Base-by-base conservation (phyloP, 2,329 filamentous ascomycete genomes). In the Lizonia empirigonia region DNA sequence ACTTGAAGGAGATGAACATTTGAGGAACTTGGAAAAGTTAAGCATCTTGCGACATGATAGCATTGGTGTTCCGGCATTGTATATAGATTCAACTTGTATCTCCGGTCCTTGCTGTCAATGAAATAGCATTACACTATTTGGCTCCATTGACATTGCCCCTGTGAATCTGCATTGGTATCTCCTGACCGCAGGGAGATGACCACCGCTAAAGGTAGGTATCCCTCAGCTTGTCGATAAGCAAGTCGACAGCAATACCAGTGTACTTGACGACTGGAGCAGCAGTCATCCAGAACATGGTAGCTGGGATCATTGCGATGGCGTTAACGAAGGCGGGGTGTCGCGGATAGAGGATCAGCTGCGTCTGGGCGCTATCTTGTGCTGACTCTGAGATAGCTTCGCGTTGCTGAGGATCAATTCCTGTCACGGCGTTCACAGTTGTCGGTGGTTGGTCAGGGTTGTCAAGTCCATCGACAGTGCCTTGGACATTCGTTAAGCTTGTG, bases 1-100 rank as follows among this genome's bases (percentile, higher is more conserved):
- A 91, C 60, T 72, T 96, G 62, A 91, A 91, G 80, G 84, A 88
- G 35, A 94, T 94, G 90, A 46, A 56, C 10, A 56, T 72, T 9
- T 71, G 53, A 45, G 12, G n/a, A 18, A 19, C 22, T 29, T 15
- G 15, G 13, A 47, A 38, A 38, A 47, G 36, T 23, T 2, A 13
- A 38, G 49, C 24, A 37, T 47, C 22, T 47, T 47, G 27, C 39
- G 19, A 47, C 27, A 38, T 42, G 42, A 41, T 47, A 52, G 49
- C 49, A 52, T 52, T 52, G 49, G 49, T 42, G 49, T 52, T 52
- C 49, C 42, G 49, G 49, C 32, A n/a, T 38, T 42, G 13, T 29
- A n/a, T 39, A 26, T 42, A 52, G n/a, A 40, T 22, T 15, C 22
- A 52, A 16, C 24, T 2, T 22, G 10, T 18, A 12, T 23, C 12